phyloP scores from a whole-genome alignment of 2,329 filamentous ascomycete species.

The Stemphylium lycopersici region DNA sequence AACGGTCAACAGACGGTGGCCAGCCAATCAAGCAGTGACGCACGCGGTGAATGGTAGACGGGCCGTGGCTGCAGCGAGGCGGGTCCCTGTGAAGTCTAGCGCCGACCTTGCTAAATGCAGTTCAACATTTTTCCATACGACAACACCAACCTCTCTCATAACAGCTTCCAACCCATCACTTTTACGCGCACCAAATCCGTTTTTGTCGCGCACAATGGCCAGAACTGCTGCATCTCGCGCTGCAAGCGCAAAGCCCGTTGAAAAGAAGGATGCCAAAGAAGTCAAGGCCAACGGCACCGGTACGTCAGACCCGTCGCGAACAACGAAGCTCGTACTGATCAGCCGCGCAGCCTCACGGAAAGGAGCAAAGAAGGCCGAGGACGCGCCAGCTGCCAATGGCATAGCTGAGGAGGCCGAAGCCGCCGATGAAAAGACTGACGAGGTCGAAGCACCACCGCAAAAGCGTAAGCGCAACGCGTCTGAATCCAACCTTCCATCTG shows the following conservation, averaged over 20 bases:
- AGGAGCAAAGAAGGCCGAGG: slow-evolving; percentile 36
- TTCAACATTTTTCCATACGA: slow-evolving; percentile 33
- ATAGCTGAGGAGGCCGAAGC: slow-evolving; percentile 11
- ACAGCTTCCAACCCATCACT: slow-evolving; percentile 14
- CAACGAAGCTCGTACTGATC: slow-evolving; percentile 22
- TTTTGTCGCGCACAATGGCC: slow-evolving; percentile 34
- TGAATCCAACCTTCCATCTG: not conserved
- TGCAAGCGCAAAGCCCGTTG: slow-evolving; percentile 35
- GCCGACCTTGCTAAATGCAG: slow-evolving; percentile 15
- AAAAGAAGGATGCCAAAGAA: slow-evolving; percentile 32
- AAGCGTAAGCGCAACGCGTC: slow-evolving; percentile 25
- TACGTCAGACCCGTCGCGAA: slow-evolving; percentile 28
- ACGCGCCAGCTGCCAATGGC: slow-evolving; percentile 19
- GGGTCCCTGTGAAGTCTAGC: slow-evolving; percentile 13
- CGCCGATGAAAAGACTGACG: slow-evolving; percentile 8
- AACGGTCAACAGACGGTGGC: slow-evolving; percentile 6
- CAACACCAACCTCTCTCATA: slow-evolving; percentile 34
- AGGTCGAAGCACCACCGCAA: slow-evolving; percentile 10
- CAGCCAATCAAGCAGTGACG: slow-evolving; percentile 25
- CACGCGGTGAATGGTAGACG: slow-evolving; percentile 17
- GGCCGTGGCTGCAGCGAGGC: slow-evolving; percentile 12
- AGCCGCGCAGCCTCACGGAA: slow-evolving; percentile 22
- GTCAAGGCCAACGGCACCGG: slow-evolving; percentile 41
- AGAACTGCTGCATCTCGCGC: slow-evolving; percentile 37
- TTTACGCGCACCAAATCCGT: slow-evolving; percentile 22